Evolutionary conservation across 2,329 filamentous ascomycete species (phyloP).

Genomic region (Colletotrichum plurivorum): DNA sequence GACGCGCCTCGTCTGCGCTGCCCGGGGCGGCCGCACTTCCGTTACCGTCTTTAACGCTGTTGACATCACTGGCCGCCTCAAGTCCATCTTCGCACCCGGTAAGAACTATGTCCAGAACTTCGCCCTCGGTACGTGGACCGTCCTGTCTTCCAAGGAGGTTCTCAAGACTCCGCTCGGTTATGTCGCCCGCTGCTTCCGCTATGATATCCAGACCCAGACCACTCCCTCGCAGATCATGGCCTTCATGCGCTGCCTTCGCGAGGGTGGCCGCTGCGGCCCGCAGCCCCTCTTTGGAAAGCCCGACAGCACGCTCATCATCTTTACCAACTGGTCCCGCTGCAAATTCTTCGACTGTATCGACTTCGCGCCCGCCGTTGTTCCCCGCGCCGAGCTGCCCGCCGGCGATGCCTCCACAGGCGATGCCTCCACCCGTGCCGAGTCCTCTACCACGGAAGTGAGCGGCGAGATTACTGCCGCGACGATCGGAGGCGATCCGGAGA

Average conservation of each 20-base stretch:
- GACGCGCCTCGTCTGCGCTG: slow-evolving; percentile 42
- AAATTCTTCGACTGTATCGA: slow-evolving; percentile 52
- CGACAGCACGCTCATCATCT: slow-evolving; percentile 49
- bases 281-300: slow-evolving; percentile 50
- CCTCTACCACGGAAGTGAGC: background rate
- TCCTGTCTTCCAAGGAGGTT: slow-evolving; percentile 44
- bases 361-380: slow-evolving; percentile 51
- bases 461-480: slow-evolving; percentile 2
- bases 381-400: slow-evolving; percentile 7
- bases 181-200: slow-evolving; percentile 50
- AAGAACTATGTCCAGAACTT: slow-evolving; percentile 48
- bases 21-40: slow-evolving; percentile 37
- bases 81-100: slow-evolving; percentile 35
- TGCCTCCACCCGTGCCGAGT: too few relatives aligned
- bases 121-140: slow-evolving; percentile 41
- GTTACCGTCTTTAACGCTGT: slow-evolving; percentile 46
- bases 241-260: slow-evolving; percentile 44
- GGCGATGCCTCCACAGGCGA: slow-evolving; percentile 1
- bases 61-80: slow-evolving; percentile 47
- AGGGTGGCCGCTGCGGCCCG: slow-evolving; percentile 39
- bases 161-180: slow-evolving; percentile 44
- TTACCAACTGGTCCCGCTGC: slow-evolving; percentile 57
- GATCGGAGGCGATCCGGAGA: slow-evolving; percentile 17
- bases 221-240: slow-evolving; percentile 51
- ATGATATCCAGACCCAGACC: slow-evolving; percentile 51